Conservation (phyloP, 2,329 filamentous ascomycete genomes). For the Periconia macrospinosa region DNA sequence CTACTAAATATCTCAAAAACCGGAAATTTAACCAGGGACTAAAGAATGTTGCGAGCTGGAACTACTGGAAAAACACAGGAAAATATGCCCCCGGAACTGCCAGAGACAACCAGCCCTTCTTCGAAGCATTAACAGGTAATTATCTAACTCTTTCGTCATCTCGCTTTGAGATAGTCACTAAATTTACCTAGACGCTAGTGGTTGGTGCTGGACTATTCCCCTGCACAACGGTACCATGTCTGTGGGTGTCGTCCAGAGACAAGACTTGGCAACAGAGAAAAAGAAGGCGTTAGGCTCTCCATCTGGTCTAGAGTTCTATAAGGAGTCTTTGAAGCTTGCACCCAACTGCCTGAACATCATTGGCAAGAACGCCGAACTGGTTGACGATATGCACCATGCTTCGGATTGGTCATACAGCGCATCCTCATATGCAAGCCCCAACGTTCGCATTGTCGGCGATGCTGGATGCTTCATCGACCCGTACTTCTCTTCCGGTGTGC, state of each 20-base stretch:
- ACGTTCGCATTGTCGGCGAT: conserved; percentile 50
- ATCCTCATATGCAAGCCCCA: conserved; percentile 45
- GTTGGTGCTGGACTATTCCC: conserved; percentile 57
- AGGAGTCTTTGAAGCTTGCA: neutral
- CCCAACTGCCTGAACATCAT: conserved; percentile 4
- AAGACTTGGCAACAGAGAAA: conserved; percentile 10
- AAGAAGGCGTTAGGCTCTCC: conserved; percentile 7
- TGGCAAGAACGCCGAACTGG: neutral
- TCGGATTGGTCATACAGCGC: conserved; percentile 24
- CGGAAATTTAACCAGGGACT: conserved; percentile 51
- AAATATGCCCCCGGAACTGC: conserved; percentile 40
- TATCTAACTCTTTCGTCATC: neutral
- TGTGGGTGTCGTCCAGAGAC: conserved; percentile 8
- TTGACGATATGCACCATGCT: conserved; percentile 8
- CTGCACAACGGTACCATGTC: conserved; percentile 49
- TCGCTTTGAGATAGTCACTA: neutral
- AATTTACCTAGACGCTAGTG: conserved; percentile 44
- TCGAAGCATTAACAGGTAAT: conserved; percentile 39
- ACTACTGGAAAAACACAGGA: conserved; percentile 48
- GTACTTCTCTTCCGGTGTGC: neutral
- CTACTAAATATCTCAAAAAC: conserved; percentile 55
- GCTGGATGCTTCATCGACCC: conserved; percentile 22
- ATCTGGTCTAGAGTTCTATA: conserved; percentile 1
- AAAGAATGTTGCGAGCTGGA: conserved; percentile 56
- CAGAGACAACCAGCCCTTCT: conserved; percentile 45